Base-by-base conservation (phyloP, 2,329 filamentous ascomycete species). In the Microsporum ferrugineum region DNA sequence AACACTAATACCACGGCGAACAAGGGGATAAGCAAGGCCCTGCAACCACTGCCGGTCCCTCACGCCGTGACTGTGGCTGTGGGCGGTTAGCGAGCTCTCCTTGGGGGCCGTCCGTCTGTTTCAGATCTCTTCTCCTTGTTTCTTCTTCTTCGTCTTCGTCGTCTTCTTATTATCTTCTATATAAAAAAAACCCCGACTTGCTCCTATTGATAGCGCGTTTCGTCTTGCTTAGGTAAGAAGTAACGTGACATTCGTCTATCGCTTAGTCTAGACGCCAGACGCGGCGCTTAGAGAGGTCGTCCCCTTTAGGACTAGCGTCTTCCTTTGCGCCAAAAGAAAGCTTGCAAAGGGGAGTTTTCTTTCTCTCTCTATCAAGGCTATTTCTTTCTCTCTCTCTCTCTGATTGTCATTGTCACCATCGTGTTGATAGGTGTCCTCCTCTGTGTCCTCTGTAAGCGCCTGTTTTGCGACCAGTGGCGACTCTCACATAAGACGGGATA, bases 171-270 rank as follows among this genome's bases (percentile, higher is more conserved):
- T 5, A 2, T 23, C 23, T 49, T 27, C 23, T 49, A 29, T 49
- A 43, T 43, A 43, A 34, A 33, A 33, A 51, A 31, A 29, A 17
- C 10, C 12, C 49, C 29, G 49, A 55, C 12, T 55, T 55, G 49
- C 49, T 55, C 49, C 49, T 55, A 55, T 55, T 55, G 49, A 55
- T 55, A 55, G 49, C 49, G 31, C 14, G 31, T 55, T 55, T 55
- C 31, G 49, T 10, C 49, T 1, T 33, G 49, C 49, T 55, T 36
- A 55, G 12, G 49, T 55, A 55, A 55, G 29, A 36, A 23, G 31
- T 55, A 55, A 55, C 49, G 49, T 55, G 49, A 55, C 23, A 7
- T 1, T n/a, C 49, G 49, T 2, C 8, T 55, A 12, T 55, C 29
- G 49, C 31, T 36, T 55, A 23, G 1, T 1, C 2, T 36, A 55